Evolutionary conservation across 2,329 filamentous ascomycete genomes (phyloP).

Genomic region (Cercospora sp.): DNA sequence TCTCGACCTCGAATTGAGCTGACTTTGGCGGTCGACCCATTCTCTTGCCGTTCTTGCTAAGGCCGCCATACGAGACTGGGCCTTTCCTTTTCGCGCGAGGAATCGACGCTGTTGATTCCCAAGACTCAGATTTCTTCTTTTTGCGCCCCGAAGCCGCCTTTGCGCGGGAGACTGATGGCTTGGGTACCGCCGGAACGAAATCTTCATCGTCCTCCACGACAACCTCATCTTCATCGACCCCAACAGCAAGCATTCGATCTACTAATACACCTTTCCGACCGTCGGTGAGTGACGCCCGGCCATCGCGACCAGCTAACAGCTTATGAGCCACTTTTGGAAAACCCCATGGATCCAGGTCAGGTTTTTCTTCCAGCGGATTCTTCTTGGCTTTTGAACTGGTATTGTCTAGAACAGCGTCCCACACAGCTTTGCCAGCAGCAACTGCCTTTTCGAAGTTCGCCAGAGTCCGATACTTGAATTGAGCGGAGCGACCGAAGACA

Average conservation of each 20-base stretch:
- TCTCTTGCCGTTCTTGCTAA: conserved; percentile 4
- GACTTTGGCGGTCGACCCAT: conserved; percentile 5
- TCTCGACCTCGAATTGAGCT: background rate
- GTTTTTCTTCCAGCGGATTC: conserved; percentile 12
- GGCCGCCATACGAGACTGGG: background rate
- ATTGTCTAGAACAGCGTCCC: conserved; percentile 54
- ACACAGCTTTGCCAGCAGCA: conserved; percentile 50
- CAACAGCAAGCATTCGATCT: conserved; percentile 11
- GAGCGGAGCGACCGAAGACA: conserved; percentile 48
- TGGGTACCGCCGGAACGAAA: background rate
- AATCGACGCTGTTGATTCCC: background rate
- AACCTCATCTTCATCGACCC: conserved; percentile 33
- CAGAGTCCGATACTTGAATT: conserved; percentile 58
- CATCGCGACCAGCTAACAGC: conserved; percentile 43
- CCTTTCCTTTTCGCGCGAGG: background rate
- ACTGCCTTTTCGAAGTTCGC: conserved; percentile 56
- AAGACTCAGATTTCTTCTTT: background rate
- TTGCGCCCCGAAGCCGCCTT: background rate
- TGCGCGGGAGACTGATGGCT: conserved; percentile 5
- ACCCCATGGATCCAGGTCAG: conserved; percentile 50
- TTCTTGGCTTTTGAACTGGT: conserved; percentile 33
- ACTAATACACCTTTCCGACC: conserved; percentile 15
- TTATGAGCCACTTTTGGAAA: conserved; percentile 43
- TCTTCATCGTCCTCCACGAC: conserved; percentile 15
- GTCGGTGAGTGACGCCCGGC: conserved; percentile 46